A percentile compares a stretch with the other conserved stretches of the same genome.
These are phyloP conservation scores for Hanseniaspora meyeri DNA, from an alignment of 805 yeast genomes.

Conservation along the genomic window DNA sequence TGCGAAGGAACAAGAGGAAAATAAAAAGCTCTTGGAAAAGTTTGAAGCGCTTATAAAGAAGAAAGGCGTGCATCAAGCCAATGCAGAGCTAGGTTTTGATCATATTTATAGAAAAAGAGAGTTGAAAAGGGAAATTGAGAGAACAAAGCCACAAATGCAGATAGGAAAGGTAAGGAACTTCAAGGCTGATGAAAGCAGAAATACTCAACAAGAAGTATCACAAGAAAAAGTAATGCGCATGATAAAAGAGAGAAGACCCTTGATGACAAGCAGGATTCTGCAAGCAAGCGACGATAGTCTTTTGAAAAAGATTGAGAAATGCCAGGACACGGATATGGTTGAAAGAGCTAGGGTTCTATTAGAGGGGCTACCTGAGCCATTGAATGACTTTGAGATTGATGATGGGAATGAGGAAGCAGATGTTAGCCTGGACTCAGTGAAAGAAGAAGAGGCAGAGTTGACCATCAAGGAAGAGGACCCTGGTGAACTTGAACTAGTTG, in stretches of 20 bases:
- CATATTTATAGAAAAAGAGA: conserved; percentile 9
- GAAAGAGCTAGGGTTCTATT: conserved; percentile 19
- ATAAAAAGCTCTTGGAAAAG: conserved; percentile 21
- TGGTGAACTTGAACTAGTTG: background rate
- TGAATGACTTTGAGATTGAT: conserved; percentile 36
- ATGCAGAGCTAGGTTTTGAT: conserved; percentile 5
- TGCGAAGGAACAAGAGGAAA: conserved; percentile 23
- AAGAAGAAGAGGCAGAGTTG: background rate
- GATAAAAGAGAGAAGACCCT: conserved; percentile 1
- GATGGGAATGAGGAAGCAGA: conserved; percentile 14
- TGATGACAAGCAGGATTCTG: conserved; percentile 3
- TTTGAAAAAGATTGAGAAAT: background rate
- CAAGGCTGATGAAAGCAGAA: background rate
- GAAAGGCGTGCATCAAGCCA: conserved; percentile 2
- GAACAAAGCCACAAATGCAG: conserved; percentile 8
- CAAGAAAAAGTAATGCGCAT: conserved; percentile 8
- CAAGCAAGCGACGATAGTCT: background rate
- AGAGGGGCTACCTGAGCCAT: conserved; percentile 31
- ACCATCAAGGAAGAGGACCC: background rate
- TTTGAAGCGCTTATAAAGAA: conserved; percentile 4
- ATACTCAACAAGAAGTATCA: background rate
- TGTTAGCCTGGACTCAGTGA: background rate
- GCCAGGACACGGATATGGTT: background rate
- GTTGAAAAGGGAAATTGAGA: conserved; percentile 13
- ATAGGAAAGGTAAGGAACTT: conserved; percentile 8